phyloP scores from a whole-genome alignment of 2,329 filamentous ascomycete genomes.

The Arthrobotrys sphaeroides region DNA sequence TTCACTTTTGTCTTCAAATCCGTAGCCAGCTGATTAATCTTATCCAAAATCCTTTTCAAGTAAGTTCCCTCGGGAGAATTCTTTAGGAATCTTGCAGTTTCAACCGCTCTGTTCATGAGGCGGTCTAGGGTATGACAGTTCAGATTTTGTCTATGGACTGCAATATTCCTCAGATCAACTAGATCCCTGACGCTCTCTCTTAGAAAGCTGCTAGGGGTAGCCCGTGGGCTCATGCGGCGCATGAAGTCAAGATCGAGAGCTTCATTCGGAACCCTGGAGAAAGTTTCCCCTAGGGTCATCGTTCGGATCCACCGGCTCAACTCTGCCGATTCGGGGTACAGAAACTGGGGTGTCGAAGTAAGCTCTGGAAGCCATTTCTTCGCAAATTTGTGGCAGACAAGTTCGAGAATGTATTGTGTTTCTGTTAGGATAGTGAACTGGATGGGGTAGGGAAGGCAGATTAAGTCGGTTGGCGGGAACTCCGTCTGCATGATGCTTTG shows the following conservation, averaged over 20 bases:
- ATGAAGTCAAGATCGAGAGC: not conserved
- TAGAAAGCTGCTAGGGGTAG: not conserved
- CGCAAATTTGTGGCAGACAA: constrained; percentile 4
- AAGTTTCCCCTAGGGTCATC: not conserved
- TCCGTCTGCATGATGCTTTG: not conserved
- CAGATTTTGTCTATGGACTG: constrained; percentile 17
- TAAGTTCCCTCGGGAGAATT: not conserved
- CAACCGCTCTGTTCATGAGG: not conserved
- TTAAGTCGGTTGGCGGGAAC: not conserved
- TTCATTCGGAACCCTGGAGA: not conserved
- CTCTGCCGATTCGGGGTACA: constrained; percentile 15
- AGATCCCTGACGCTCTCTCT: not conserved
- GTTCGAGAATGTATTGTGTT: constrained; percentile 8
- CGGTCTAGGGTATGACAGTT: not conserved
- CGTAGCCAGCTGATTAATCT: not conserved
- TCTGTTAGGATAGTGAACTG: constrained; percentile 14
- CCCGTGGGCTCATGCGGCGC: not conserved
- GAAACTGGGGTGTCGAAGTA: not conserved
- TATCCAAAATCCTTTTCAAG: not conserved
- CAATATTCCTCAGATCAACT: constrained; percentile 4
- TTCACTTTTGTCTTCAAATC: not conserved
- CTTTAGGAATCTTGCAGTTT: not conserved
- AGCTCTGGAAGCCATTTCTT: constrained; percentile 9
- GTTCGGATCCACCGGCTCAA: constrained; percentile 13
- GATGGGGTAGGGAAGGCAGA: not conserved